Evolutionary conservation across 169 alveolate genomes (phyloP), one percentile per base, ranked within the genome.

Genomic region (Plasmodium falciparum): DNA sequence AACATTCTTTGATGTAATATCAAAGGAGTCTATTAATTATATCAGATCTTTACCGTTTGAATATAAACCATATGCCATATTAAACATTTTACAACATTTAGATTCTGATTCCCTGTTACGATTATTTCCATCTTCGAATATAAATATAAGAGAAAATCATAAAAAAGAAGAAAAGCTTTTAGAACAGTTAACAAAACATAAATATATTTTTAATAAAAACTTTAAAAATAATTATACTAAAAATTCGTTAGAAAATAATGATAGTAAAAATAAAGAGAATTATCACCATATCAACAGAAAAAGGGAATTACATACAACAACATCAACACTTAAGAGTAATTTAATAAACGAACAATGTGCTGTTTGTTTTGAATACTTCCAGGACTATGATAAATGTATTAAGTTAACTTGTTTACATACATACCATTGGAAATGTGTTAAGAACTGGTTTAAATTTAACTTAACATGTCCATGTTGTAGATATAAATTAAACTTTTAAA

Each of bases 381-480:
- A 88, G 17, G 67, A 88, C 43, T 72, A 90, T 13, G 95, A 92
- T 20, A 67, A 62, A 69, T 92, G 92, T 15, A 92, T 92, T 29
- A 92, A 74, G 54, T 39, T 92, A 43, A 88, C 71, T 9, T 92
- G 95, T 47, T 73, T 88, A 1, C 95, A 92, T 75, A 88, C 92
- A 65, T 92, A 88, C 69, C 95, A 92, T 50, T 74, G 88, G 73
- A 92, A 92, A 33, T 92, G 95, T 54, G 92, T 92, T 50, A 67
- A 92, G 50, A 92, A 73, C 20, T 92, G 95, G 95, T 75, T 92
- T 50, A 75, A 59, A 66, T 88, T 92, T 89, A 88, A 92, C 17
- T 88, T 88, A 24, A 92, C 92, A 7, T 92, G 95, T 50, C 95
- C 95, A n/a, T 78, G 89, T 45, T 78, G 89, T 43, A 54, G 89